Conservation (phyloP, 2,329 filamentous ascomycete genomes). For the Talaromyces islandicus region DNA sequence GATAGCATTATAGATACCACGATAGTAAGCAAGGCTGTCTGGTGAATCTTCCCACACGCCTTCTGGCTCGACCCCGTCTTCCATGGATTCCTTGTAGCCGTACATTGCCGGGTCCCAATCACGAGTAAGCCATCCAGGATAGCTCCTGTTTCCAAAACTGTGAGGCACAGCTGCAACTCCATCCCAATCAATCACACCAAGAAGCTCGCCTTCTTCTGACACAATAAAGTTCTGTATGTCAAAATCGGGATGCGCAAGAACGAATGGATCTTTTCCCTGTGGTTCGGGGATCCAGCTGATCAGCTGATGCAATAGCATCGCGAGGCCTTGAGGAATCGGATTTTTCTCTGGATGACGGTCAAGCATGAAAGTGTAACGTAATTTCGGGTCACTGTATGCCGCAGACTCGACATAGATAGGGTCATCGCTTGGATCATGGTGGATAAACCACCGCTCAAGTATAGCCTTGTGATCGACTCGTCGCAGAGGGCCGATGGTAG, state of each 20-base stretch:
- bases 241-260: slow-evolving; percentile 23
- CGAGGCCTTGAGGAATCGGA: slow-evolving; percentile 4
- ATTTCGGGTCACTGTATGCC: slow-evolving; percentile 8
- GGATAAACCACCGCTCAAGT: slow-evolving; percentile 11
- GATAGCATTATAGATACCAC: slow-evolving; percentile 6
- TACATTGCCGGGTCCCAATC: slow-evolving; percentile 20
- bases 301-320: slow-evolving; percentile 11
- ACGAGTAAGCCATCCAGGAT: slow-evolving; percentile 18
- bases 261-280: slow-evolving; percentile 11
- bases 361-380: slow-evolving; percentile 9
- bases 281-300: slow-evolving; percentile 16
- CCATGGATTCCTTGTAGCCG: slow-evolving; percentile 9
- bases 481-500: background rate
- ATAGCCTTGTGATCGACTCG: slow-evolving; percentile 11
- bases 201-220: slow-evolving; percentile 19
- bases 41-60: slow-evolving; percentile 15
- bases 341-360: background rate
- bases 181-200: slow-evolving; percentile 27
- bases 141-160: slow-evolving; percentile 17
- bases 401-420: slow-evolving; percentile 12
- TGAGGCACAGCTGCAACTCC: slow-evolving; percentile 18
- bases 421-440: slow-evolving; percentile 11
- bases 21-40: slow-evolving; percentile 11
- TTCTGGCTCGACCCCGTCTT: slow-evolving; percentile 14
- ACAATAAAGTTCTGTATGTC: slow-evolving; percentile 28